A percentile compares a stretch with the other conserved stretches of the same genome.
phyloP scores from a whole-genome alignment of 371 early-diverging fungal genomes.

The Catenaria anguillulae region DNA sequence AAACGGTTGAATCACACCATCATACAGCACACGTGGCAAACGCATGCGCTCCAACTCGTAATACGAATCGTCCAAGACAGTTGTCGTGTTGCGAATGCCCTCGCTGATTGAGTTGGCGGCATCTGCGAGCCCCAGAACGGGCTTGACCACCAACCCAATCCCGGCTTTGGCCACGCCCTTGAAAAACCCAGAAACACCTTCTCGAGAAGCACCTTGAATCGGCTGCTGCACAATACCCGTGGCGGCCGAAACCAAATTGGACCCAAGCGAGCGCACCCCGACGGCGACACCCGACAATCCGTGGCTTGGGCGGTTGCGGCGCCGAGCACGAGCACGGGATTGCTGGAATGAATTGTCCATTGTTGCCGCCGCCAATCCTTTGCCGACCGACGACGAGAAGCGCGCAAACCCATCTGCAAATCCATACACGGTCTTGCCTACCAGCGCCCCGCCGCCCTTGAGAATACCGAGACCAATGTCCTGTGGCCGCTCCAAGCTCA shows the following conservation, averaged over 20 bases:
- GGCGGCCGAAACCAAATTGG: conserved; percentile 72
- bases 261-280: conserved; percentile 76
- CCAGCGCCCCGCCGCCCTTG: conserved; percentile 77
- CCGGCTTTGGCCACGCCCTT: conserved; percentile 92
- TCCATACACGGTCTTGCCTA: conserved; percentile 93
- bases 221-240: conserved; percentile 83
- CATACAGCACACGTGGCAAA: conserved; percentile 71
- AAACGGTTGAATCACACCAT: conserved; percentile 61
- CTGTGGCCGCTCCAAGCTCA: conserved; percentile 58
- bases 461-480: conserved; percentile 90
- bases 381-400: conserved; percentile 88
- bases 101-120: conserved; percentile 80
- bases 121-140: conserved; percentile 84
- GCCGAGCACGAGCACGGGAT: conserved; percentile 55
- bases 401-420: conserved; percentile 87
- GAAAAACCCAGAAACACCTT: conserved; percentile 88
- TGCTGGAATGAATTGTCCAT: conserved; percentile 86
- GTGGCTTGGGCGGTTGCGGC: conserved; percentile 82
- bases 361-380: conserved; percentile 85
- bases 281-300: conserved; percentile 76
- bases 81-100: conserved; percentile 92
- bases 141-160: conserved; percentile 73
- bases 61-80: conserved; percentile 67
- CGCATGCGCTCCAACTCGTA: conserved; percentile 59
- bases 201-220: conserved; percentile 75